phyloP scores from a whole-genome alignment of 1,284 basidiomycete genomes.

The Leccinum fuscescens region DNA sequence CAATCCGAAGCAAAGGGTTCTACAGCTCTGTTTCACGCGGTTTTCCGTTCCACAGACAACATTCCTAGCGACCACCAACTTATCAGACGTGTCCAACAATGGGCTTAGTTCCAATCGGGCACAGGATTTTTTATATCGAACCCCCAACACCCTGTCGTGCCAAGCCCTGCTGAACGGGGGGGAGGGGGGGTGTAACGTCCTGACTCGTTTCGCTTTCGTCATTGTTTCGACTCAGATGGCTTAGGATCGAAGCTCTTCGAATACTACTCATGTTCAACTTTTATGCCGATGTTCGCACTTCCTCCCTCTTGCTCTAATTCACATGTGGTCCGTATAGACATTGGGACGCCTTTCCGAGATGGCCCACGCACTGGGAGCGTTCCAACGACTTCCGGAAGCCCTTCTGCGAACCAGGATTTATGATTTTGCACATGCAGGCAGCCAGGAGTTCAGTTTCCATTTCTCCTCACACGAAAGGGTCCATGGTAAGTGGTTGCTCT shows the following conservation, averaged over 20 bases:
- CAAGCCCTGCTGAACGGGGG: not conserved
- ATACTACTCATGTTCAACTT: not conserved
- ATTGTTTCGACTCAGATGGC: constrained; percentile 4
- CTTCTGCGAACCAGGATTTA: not conserved
- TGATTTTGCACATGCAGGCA: not conserved
- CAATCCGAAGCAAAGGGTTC: not conserved
- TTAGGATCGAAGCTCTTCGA: not conserved
- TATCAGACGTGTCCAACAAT: not conserved
- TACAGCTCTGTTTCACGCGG: constrained; percentile 2
- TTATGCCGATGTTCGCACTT: not conserved
- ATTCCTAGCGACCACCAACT: not conserved
- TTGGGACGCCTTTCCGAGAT: not conserved
- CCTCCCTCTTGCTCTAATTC: constrained; percentile 10
- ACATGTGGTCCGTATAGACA: not conserved
- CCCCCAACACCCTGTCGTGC: not conserved
- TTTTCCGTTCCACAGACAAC: not conserved
- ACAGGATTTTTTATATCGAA: constrained; percentile 2
- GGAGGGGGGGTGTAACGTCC: not conserved
- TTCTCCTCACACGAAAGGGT: constrained; percentile 5
- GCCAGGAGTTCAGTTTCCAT: constrained; percentile 1
- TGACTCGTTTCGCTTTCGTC: constrained; percentile 3
- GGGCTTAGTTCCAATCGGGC: not conserved
- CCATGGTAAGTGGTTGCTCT: constrained; percentile 8
- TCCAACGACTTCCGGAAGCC: not conserved
- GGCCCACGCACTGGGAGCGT: not conserved